phyloP scores from a whole-genome alignment of 2,329 filamentous ascomycete species.

The Myriangium duriaei region DNA sequence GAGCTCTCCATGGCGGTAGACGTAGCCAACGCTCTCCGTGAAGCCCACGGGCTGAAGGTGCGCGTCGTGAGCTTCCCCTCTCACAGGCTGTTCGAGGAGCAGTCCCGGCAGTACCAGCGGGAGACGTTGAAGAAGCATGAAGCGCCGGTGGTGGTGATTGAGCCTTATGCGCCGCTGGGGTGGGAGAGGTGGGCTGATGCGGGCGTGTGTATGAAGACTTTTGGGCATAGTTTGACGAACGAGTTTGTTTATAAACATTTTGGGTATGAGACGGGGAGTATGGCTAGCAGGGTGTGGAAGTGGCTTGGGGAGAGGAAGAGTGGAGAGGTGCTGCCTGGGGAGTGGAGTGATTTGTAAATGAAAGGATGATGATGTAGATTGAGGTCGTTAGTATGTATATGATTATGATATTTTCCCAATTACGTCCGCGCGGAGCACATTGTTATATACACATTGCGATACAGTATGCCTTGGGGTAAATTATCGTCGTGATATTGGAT shows the following conservation, averaged over 20 bases:
- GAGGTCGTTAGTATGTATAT: too few relatives aligned
- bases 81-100: slow-evolving; percentile 37
- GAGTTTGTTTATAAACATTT: slow-evolving; percentile 44
- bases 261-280: slow-evolving; percentile 37
- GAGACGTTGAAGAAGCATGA: slow-evolving; percentile 31
- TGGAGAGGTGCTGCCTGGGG: too few relatives aligned
- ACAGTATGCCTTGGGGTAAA: too few relatives aligned
- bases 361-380: too few relatives aligned
- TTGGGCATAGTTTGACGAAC: slow-evolving; percentile 45
- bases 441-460: too few relatives aligned
- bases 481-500: too few relatives aligned
- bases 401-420: too few relatives aligned
- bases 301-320: slow-evolving; percentile 26
- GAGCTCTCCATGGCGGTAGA: slow-evolving; percentile 37
- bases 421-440: too few relatives aligned
- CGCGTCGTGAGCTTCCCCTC: slow-evolving; percentile 41
- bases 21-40: slow-evolving; percentile 26
- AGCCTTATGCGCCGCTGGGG: slow-evolving; percentile 45
- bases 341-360: too few relatives aligned
- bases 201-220: slow-evolving; percentile 40
- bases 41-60: slow-evolving; percentile 27
- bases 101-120: slow-evolving; percentile 34
- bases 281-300: slow-evolving; percentile 29
- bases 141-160: slow-evolving; percentile 44
- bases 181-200: slow-evolving; percentile 52